Base-by-base conservation (phyloP, 2,329 filamentous ascomycete species). In the Sarocladium strictum region DNA sequence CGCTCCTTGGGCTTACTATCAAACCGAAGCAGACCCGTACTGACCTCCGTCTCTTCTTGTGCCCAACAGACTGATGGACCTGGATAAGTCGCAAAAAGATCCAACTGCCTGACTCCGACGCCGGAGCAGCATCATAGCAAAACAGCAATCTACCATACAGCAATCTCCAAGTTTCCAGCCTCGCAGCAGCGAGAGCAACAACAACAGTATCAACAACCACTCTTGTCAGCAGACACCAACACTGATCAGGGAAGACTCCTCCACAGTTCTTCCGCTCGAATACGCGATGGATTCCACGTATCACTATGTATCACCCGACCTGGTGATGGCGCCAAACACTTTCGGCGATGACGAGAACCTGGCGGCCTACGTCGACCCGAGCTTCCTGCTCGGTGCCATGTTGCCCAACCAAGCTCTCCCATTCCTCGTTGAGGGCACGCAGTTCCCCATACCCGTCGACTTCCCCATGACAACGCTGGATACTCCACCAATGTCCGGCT, bases 21-120 rank as follows among this genome's bases (percentile, higher is more conserved):
- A 21, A n/a, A 21, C 4, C 14, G 17, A n/a, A 35, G 15, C 14
- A 51, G 47, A 45, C 3, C 17, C 23, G 27, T 51, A 51, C 47
- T 51, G 47, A 51, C 47, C 27, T 5, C n/a, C 17, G 47, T 35
- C 27, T 51, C 47, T 33, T 51, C n/a, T 27, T 15, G 24, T 51
- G 47, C 19, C 6, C n/a, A 51, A 35, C 47, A 51, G 47, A 51
- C 21, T 51, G 47, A 33, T 35, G 47, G 47, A 51, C 47, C 47
- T 51, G 47, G 47, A 51, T 51, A 51, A 51, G 47, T 51, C 47
- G 47, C 47, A 51, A 51, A 51, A 51, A 51, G 47, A 51, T 51
- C 47, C 47, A 51, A 51, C 35, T 51, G 47, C 47, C 47, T 51
- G 47, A 33, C 26, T 51, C 47, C 47, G 35, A 51, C 10, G 47